A percentile compares a stretch with the other conserved stretches of the same genome.
These are phyloP conservation scores for Candida hispaniensis DNA, from an alignment of 805 yeast species.

Conservation along the genomic window DNA sequence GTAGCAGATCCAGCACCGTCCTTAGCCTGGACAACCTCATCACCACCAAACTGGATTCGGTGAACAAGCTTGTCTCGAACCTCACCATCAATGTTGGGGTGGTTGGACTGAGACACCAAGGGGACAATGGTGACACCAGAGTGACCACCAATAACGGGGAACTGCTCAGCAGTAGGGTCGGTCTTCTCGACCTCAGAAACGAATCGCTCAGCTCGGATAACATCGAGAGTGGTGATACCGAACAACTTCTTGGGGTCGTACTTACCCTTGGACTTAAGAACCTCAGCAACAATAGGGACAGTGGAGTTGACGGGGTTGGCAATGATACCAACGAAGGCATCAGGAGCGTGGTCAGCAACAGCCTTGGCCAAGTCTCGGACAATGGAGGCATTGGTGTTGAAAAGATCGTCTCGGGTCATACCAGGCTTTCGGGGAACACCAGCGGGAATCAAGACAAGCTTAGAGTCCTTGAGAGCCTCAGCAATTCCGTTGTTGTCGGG, in stretches of 20 bases:
- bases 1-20: conserved; percentile 94
- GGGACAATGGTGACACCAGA: conserved; percentile 94
- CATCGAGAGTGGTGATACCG: conserved; percentile 84
- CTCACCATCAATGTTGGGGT: conserved; percentile 32
- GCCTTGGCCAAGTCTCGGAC: conserved; percentile 64
- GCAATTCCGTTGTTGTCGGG: conserved; percentile 56
- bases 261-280: conserved; percentile 54
- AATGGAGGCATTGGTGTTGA: conserved; percentile 74
- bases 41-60: conserved; percentile 95
- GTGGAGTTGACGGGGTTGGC: conserved; percentile 93
- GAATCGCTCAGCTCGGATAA: conserved; percentile 80
- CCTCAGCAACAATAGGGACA: conserved; percentile 79
- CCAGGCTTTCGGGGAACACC: conserved; percentile 93
- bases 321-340: conserved; percentile 69
- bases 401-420: conserved; percentile 85
- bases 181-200: conserved; percentile 15
- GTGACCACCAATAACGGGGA: conserved; percentile 88
- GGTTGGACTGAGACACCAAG: conserved; percentile 41
- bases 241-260: conserved; percentile 64
- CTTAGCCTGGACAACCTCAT: conserved; percentile 91
- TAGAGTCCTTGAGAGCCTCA: conserved; percentile 65
- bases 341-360: conserved; percentile 59
- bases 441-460: conserved; percentile 82
- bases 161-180: conserved; percentile 39
- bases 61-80: conserved; percentile 50